Conservation (phyloP, 2,329 filamentous ascomycete genomes). For the Ceratocystis diversiconidia region DNA sequence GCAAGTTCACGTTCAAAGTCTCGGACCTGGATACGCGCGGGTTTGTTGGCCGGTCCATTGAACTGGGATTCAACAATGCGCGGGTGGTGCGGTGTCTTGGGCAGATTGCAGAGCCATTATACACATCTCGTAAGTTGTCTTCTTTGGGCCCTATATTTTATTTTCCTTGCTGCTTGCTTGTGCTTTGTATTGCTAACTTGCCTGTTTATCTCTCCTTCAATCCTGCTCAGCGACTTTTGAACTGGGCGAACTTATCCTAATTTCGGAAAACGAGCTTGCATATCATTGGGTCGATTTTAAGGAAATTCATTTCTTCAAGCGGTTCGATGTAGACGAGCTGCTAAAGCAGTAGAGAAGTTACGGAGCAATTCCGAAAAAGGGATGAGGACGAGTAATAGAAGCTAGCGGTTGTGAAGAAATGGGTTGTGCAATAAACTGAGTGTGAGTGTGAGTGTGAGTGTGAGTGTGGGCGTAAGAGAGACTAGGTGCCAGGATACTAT, state of each 20-base stretch:
- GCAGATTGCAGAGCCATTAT: slow-evolving; percentile 54
- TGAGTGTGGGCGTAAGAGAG: too few relatives aligned
- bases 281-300: slow-evolving; percentile 62
- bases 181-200: slow-evolving; percentile 58
- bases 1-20: slow-evolving; percentile 67
- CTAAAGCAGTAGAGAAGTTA: slow-evolving; percentile 20
- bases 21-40: slow-evolving; percentile 60
- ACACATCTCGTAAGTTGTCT: background rate
- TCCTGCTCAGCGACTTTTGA: background rate
- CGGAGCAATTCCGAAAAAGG: background rate
- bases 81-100: slow-evolving; percentile 60
- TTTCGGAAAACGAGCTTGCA: slow-evolving; percentile 62
- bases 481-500: too few relatives aligned
- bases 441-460: background rate
- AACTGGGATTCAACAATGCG: slow-evolving; percentile 57
- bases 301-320: slow-evolving; percentile 46
- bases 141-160: background rate
- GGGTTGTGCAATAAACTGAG: background rate
- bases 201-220: too few relatives aligned
- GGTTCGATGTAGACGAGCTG: slow-evolving; percentile 44
- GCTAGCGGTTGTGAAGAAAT: background rate
- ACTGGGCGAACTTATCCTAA: slow-evolving; percentile 54
- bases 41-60: slow-evolving; percentile 47
- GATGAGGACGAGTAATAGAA: background rate
- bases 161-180: background rate